Evolutionary conservation across 2,329 filamentous ascomycete genomes (phyloP).

Genomic region (Chrysoporthe deuterocubensis): DNA sequence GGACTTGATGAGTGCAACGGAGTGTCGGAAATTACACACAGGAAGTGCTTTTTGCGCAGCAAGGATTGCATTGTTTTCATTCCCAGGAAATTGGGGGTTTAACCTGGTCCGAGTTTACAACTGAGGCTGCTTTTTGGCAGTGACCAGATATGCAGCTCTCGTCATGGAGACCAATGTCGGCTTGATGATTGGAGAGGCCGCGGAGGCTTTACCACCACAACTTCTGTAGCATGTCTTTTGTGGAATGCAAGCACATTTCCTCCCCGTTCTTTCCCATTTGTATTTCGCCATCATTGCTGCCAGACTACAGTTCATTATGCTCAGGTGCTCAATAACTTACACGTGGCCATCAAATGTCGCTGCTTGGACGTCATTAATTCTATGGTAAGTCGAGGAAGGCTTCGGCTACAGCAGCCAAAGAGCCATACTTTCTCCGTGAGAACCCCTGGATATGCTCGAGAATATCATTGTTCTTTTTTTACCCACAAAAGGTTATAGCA

Average conservation of each 20-base stretch:
- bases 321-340: too few relatives aligned
- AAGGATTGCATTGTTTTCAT: neutral
- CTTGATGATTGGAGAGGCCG: neutral
- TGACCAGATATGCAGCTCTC: neutral
- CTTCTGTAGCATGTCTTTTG: neutral
- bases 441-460: too few relatives aligned
- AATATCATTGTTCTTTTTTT: too few relatives aligned
- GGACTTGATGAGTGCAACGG: neutral
- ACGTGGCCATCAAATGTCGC: too few relatives aligned
- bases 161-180: neutral
- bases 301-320: too few relatives aligned
- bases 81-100: neutral
- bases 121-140: neutral
- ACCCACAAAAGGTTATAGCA: too few relatives aligned
- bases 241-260: conserved; percentile 1
- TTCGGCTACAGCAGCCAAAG: too few relatives aligned
- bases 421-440: too few relatives aligned
- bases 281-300: neutral
- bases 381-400: too few relatives aligned
- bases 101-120: neutral
- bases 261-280: conserved; percentile 20
- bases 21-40: neutral
- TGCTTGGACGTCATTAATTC: too few relatives aligned
- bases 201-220: neutral
- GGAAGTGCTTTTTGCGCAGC: conserved; percentile 8